Conservation (phyloP, 768 basidiomycete genomes). For the Harrya chromipes region DNA sequence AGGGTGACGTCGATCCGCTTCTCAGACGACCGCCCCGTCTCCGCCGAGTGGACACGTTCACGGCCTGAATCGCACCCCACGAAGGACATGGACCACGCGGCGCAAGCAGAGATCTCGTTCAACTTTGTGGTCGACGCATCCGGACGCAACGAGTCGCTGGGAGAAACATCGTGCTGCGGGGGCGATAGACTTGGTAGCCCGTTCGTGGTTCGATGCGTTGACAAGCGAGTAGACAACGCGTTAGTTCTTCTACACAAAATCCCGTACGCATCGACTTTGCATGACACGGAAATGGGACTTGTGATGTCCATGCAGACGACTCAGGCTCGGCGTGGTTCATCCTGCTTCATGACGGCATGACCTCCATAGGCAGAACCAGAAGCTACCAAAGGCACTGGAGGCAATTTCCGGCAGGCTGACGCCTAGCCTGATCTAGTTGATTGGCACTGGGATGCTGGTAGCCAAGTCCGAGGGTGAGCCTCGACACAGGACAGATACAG, state of each 20-base stretch:
- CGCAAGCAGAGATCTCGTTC: not conserved
- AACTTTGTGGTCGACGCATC: conserved; percentile 12
- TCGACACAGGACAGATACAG: not conserved
- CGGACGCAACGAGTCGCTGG: not conserved
- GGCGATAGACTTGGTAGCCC: too few species aligned
- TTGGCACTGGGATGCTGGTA: conserved; percentile 27
- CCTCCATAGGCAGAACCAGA: too few species aligned
- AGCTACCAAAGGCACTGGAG: too few species aligned
- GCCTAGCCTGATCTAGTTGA: conserved; percentile 29
- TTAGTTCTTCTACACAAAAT: too few species aligned
- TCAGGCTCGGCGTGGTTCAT: conserved; percentile 61
- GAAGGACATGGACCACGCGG: too few species aligned
- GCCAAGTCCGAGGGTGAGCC: conserved; percentile 8
- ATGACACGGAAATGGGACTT: not conserved
- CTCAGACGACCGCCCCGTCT: too few species aligned
- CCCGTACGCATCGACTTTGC: not conserved
- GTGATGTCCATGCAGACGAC: conserved; percentile 37
- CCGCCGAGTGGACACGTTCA: too few species aligned
- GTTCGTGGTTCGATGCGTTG: conserved; percentile 37
- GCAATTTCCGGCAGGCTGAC: too few species aligned
- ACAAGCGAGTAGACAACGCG: too few species aligned
- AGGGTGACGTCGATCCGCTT: too few species aligned
- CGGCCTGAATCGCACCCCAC: too few species aligned
- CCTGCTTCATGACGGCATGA: conserved; percentile 45
- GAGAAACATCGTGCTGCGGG: too few species aligned